These are phyloP conservation scores for Exserohilum turcica DNA, from an alignment of 2,329 filamentous ascomycete species.

Conservation along the genomic window DNA sequence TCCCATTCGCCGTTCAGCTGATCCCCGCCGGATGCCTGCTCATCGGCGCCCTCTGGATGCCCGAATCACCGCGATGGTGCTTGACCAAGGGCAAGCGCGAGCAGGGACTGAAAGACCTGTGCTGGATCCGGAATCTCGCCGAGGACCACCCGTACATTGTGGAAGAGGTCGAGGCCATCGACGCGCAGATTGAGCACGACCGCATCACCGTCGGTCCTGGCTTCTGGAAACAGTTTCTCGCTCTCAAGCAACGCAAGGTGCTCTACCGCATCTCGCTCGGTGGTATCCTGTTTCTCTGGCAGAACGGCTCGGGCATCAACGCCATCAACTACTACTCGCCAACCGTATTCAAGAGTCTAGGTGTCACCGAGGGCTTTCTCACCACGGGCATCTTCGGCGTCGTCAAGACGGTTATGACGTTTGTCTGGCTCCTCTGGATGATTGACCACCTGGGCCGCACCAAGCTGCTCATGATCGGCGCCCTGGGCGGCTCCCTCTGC, in stretches of 20 bases:
- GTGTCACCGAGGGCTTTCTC: slow-evolving; percentile 65
- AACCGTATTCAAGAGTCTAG: slow-evolving; percentile 69
- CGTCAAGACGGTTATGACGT: slow-evolving; percentile 67
- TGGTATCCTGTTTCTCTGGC: slow-evolving; percentile 77
- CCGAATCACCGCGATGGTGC: slow-evolving; percentile 53
- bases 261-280: slow-evolving; percentile 76
- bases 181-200: slow-evolving; percentile 70
- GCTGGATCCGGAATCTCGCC: slow-evolving; percentile 68
- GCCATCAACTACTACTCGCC: slow-evolving; percentile 77
- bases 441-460: slow-evolving; percentile 69
- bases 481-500: slow-evolving; percentile 63
- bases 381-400: slow-evolving; percentile 60
- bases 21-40: slow-evolving; percentile 67
- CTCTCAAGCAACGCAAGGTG: slow-evolving; percentile 54
- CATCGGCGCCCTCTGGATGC: slow-evolving; percentile 51
- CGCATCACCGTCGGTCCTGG: slow-evolving; percentile 67
- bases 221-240: slow-evolving; percentile 65
- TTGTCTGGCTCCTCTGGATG: slow-evolving; percentile 71
- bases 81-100: slow-evolving; percentile 49
- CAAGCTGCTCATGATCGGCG: slow-evolving; percentile 69
- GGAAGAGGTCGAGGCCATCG: slow-evolving; percentile 74
- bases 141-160: slow-evolving; percentile 68
- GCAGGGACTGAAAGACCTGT: slow-evolving; percentile 53
- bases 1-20: slow-evolving; percentile 66
- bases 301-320: slow-evolving; percentile 78